These are phyloP conservation scores for Corymbia calophylla DNA, from an alignment of 441 rosid species.

Conservation along the genomic window DNA sequence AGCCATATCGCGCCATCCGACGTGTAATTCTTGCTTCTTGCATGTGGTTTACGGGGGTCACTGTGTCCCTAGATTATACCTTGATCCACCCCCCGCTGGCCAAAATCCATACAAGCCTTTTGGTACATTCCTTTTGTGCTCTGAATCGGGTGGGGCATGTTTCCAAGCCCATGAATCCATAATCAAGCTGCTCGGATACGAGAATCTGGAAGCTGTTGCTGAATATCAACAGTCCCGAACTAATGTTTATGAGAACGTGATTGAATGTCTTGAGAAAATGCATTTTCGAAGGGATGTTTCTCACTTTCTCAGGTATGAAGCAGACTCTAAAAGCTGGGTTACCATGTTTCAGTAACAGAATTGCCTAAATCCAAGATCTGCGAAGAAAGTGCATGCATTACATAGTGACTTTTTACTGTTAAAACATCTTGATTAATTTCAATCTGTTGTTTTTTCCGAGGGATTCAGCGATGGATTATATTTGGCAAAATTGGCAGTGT, in stretches of 20 bases:
- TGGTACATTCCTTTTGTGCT: conserved; percentile 51
- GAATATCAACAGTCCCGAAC: neutral
- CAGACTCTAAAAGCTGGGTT: conserved; percentile 18
- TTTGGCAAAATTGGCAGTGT: conserved; percentile 37
- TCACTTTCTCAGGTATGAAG: neutral
- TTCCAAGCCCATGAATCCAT: conserved; percentile 33
- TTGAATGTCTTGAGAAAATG: neutral
- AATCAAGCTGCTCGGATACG: conserved; percentile 10
- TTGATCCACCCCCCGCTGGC: neutral
- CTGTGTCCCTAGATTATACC: conserved; percentile 13
- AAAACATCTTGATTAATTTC: neutral
- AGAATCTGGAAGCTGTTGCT: neutral
- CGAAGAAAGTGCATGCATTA: neutral
- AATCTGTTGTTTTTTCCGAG: neutral
- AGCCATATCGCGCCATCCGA: conserved; percentile 21
- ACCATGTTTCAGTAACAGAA: neutral
- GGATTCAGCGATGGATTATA: conserved; percentile 19
- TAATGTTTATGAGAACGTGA: neutral
- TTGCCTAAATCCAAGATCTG: too few species aligned
- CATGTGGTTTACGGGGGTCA: conserved; percentile 38
- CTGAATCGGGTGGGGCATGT: conserved; percentile 22
- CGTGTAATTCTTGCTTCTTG: conserved; percentile 58
- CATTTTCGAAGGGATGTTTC: neutral
- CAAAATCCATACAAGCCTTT: conserved; percentile 29
- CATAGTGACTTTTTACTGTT: neutral